A percentile compares a stretch with the other conserved stretches of the same genome.
Evolutionary conservation across 1,284 basidiomycete genomes (phyloP).

Genomic region (Cutaneotrichosporon mucoides): DNA sequence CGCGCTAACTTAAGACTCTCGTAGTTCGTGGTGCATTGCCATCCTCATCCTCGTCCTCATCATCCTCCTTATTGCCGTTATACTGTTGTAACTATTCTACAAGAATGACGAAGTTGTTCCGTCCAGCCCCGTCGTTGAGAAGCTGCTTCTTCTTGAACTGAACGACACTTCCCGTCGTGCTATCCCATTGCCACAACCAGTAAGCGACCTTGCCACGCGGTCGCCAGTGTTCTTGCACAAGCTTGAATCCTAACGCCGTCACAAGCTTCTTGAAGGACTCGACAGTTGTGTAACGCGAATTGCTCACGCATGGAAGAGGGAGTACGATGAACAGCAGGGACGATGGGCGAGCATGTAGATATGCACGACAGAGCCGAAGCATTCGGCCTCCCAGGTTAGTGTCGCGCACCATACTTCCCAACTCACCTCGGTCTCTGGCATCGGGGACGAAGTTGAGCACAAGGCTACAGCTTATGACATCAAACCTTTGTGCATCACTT

Average conservation of each 20-base stretch:
- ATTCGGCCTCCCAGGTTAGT: slow-evolving; percentile 59
- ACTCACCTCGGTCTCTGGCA: slow-evolving; percentile 64
- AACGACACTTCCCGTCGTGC: slow-evolving; percentile 7
- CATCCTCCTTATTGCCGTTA: slow-evolving; percentile 55
- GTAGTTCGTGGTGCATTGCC: slow-evolving; percentile 65
- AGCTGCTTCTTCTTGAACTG: slow-evolving; percentile 56
- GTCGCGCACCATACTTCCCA: background rate
- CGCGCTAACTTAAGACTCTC: slow-evolving; percentile 55
- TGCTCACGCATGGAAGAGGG: slow-evolving; percentile 72
- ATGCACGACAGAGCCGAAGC: slow-evolving; percentile 61
- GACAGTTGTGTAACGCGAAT: slow-evolving; percentile 72
- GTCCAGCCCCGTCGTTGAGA: slow-evolving; percentile 58
- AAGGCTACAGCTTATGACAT: slow-evolving; percentile 73
- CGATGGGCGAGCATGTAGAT: slow-evolving; percentile 56
- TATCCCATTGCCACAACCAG: slow-evolving; percentile 41
- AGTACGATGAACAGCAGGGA: slow-evolving; percentile 69
- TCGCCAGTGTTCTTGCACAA: slow-evolving; percentile 61
- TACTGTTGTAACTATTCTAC: slow-evolving; percentile 49
- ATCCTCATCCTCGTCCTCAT: slow-evolving; percentile 56
- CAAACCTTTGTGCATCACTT: slow-evolving; percentile 58
- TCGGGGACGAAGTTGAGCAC: slow-evolving; percentile 85
- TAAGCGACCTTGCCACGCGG: slow-evolving; percentile 45
- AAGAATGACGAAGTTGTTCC: slow-evolving; percentile 72
- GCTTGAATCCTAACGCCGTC: slow-evolving; percentile 60
- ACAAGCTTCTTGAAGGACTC: slow-evolving; percentile 61